Conservation (phyloP, 768 basidiomycete species). For the Tulasnella calospora region DNA sequence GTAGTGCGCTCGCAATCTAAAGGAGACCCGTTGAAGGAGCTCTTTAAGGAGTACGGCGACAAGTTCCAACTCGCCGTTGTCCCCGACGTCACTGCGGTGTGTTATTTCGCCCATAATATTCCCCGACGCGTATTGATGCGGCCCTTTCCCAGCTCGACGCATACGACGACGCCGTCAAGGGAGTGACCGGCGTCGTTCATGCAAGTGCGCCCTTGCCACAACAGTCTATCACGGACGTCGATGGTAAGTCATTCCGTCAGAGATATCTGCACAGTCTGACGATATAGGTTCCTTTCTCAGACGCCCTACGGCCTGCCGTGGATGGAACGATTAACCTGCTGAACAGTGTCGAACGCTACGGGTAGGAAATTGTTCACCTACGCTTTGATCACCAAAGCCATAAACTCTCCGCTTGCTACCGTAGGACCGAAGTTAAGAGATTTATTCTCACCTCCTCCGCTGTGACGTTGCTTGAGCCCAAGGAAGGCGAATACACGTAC, state of each 20-base stretch:
- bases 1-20: constrained; percentile 42
- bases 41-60: constrained; percentile 36
- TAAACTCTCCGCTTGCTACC: not conserved
- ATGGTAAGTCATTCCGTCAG: constrained; percentile 10
- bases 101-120: not conserved
- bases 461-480: not conserved
- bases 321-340: constrained; percentile 42
- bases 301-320: constrained; percentile 43
- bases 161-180: constrained; percentile 76
- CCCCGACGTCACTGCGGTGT: constrained; percentile 41
- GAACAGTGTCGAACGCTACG: constrained; percentile 34
- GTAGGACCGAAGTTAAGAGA: not conserved
- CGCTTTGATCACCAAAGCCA: no score
- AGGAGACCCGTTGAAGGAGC: constrained; percentile 39
- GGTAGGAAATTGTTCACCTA: constrained; percentile 27
- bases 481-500: not conserved
- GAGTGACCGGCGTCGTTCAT: constrained; percentile 66
- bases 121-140: not conserved
- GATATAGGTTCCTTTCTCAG: constrained; percentile 9
- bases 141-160: constrained; percentile 40
- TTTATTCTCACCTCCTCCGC: not conserved
- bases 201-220: constrained; percentile 59
- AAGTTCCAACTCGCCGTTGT: constrained; percentile 41
- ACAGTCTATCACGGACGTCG: constrained; percentile 33
- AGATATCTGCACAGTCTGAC: not conserved